A percentile compares a stretch with the other conserved stretches of the same genome.
Conservation (phyloP, 371 early-diverging fungal genomes). For the Actinomortierella ambigua region DNA sequence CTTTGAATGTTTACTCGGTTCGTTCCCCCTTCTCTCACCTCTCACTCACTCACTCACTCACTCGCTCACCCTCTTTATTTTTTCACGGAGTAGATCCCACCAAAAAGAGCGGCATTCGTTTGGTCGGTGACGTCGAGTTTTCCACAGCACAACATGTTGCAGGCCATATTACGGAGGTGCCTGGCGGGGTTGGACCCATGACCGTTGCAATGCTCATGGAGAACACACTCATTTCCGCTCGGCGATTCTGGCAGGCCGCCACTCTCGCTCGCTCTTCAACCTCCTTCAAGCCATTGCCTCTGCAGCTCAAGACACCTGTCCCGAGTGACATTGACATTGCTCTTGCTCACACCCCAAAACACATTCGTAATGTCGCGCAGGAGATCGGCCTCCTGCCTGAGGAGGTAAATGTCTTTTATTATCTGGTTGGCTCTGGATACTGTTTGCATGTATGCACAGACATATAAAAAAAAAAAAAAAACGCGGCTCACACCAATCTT, state of each 20-base stretch:
- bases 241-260: slow-evolving; percentile 59
- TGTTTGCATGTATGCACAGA: not conserved
- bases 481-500: not conserved
- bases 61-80: not conserved
- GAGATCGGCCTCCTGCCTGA: slow-evolving; percentile 77
- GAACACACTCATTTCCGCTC: slow-evolving; percentile 82
- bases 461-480: not conserved
- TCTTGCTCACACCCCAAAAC: slow-evolving; percentile 85
- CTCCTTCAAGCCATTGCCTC: slow-evolving; percentile 11
- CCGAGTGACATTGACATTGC: slow-evolving; percentile 96
- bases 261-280: slow-evolving; percentile 7
- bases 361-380: slow-evolving; percentile 72
- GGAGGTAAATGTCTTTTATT: slow-evolving; percentile 54
- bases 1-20: not conserved
- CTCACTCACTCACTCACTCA: not conserved
- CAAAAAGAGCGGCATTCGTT: slow-evolving; percentile 87
- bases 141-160: slow-evolving; percentile 70
- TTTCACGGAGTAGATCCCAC: slow-evolving; percentile 60
- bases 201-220: slow-evolving; percentile 94
- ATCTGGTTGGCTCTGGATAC: not conserved
- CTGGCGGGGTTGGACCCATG: slow-evolving; percentile 98
- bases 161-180: slow-evolving; percentile 89
- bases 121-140: slow-evolving; percentile 95
- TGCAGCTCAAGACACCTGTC: slow-evolving; percentile 53
- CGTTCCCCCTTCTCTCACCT: not conserved